Evolutionary conservation across 805 yeast genomes (phyloP).

Genomic region (Scheffersomyces lignosus): DNA sequence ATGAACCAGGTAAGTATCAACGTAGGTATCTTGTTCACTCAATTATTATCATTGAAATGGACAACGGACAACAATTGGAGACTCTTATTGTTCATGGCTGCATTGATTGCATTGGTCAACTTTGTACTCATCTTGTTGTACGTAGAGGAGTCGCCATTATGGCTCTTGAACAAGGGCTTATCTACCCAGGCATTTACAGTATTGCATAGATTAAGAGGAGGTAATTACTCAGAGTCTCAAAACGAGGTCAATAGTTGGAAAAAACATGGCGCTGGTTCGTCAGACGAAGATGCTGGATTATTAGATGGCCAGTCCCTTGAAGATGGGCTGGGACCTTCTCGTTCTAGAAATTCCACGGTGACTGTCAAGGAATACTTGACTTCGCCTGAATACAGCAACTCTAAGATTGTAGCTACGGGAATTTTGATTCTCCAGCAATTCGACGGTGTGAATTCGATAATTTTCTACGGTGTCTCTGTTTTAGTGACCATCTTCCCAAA

Average conservation of each 20-base stretch:
- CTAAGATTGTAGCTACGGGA: slow-evolving; percentile 66
- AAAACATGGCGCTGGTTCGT: slow-evolving; percentile 1
- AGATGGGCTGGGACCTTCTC: slow-evolving; percentile 7
- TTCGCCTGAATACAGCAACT: slow-evolving; percentile 51
- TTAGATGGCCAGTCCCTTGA: slow-evolving; percentile 19
- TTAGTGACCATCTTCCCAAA: slow-evolving; percentile 71
- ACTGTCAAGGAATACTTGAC: slow-evolving; percentile 47
- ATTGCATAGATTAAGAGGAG: slow-evolving; percentile 40
- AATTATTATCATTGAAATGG: slow-evolving; percentile 67
- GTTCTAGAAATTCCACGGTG: slow-evolving; percentile 17
- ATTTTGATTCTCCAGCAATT: slow-evolving; percentile 85
- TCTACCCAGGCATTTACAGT: slow-evolving; percentile 40
- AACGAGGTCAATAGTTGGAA: slow-evolving; percentile 41
- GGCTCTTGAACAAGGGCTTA: slow-evolving; percentile 60
- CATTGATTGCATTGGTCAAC: slow-evolving; percentile 51
- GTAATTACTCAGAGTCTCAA: slow-evolving; percentile 33
- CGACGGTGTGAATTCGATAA: slow-evolving; percentile 88
- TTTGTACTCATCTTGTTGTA: slow-evolving; percentile 38
- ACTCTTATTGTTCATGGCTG: slow-evolving; percentile 60
- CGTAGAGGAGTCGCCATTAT: slow-evolving; percentile 79
- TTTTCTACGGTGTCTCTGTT: slow-evolving; percentile 90
- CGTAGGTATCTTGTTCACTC: slow-evolving; percentile 80
- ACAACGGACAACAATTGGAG: slow-evolving; percentile 75
- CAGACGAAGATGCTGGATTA: slow-evolving; percentile 16
- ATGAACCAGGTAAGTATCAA: slow-evolving; percentile 88